Conservation (phyloP, 148 eudicot species). For the Fagopyrum homotropicum region DNA sequence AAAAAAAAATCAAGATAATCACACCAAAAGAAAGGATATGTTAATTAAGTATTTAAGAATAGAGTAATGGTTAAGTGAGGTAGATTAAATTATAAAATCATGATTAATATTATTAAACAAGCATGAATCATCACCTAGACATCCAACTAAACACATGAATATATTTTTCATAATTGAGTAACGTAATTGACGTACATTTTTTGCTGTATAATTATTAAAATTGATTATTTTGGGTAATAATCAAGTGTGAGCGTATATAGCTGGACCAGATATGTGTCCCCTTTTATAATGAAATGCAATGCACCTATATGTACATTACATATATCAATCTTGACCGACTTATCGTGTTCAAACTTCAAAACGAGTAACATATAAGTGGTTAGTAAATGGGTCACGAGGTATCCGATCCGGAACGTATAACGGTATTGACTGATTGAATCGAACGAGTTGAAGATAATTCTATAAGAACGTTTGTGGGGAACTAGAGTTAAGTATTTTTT, state of each 20-base stretch:
- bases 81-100: neutral
- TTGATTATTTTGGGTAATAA: neutral
- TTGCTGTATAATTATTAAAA: neutral
- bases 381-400: too few relatives aligned
- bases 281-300: neutral
- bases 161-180: neutral
- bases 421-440: too few relatives aligned
- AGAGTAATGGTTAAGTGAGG: neutral
- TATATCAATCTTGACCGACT: neutral
- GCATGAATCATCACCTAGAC: neutral
- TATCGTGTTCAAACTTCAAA: neutral
- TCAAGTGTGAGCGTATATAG: neutral
- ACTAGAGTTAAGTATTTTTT: too few relatives aligned
- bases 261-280: neutral
- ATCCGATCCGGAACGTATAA: too few relatives aligned
- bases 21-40: neutral
- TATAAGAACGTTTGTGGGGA: too few relatives aligned
- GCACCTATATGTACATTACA: neutral
- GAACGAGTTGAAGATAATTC: too few relatives aligned
- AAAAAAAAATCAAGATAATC: neutral
- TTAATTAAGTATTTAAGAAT: neutral
- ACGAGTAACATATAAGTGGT: neutral
- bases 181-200: neutral
- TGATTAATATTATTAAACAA: neutral
- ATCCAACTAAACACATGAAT: slow-evolving; percentile 9